phyloP scores from a whole-genome alignment of 306 rosid species.

The Casuarina cunninghamiana region DNA sequence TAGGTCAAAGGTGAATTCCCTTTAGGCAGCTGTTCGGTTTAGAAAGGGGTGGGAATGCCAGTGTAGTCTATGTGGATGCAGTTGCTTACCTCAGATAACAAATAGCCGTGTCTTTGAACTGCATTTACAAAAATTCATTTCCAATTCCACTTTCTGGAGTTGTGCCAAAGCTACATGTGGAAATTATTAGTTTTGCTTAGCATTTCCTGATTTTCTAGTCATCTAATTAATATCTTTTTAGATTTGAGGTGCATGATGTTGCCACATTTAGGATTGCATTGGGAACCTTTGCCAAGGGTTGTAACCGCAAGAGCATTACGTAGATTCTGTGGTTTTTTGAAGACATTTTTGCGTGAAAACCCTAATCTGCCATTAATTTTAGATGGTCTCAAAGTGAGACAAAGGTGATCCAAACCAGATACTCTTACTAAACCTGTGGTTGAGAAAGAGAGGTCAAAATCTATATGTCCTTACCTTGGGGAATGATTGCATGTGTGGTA shows the following conservation, averaged over 20 bases:
- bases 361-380: no score
- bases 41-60: background rate
- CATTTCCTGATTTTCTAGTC: background rate
- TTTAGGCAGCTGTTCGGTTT: background rate
- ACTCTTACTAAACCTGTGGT: no score
- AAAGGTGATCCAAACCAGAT: no score
- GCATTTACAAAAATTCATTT: no score
- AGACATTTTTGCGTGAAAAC: no score
- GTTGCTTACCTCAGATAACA: background rate
- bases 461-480: background rate
- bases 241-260: no score
- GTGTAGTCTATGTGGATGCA: background rate
- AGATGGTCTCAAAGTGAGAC: background rate
- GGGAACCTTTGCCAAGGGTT: no score
- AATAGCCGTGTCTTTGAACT: background rate
- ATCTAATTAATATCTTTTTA: background rate
- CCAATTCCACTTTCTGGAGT: no score
- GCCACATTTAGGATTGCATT: no score
- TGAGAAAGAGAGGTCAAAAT: background rate
- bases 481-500: background rate
- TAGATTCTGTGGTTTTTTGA: no score
- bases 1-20: background rate
- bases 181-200: background rate
- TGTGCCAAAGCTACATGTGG: no score
- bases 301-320: no score